phyloP scores from a whole-genome alignment of 352 stramenopile species.

The Globisporangium perplexum region DNA sequence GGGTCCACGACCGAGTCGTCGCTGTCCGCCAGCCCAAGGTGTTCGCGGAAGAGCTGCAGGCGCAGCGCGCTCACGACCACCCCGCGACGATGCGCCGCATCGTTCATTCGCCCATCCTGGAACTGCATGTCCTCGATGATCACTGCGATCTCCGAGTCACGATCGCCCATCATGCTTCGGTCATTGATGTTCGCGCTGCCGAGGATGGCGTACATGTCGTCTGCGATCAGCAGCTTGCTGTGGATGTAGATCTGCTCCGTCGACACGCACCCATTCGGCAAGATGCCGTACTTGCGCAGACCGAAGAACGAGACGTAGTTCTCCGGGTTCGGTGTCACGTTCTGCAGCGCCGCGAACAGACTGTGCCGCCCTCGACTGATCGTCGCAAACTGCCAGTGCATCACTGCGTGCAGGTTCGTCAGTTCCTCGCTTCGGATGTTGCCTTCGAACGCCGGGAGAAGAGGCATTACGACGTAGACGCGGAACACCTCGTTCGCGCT shows the following conservation, averaged over 20 bases:
- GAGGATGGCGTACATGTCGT: constrained; percentile 89
- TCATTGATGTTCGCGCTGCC: constrained; percentile 96
- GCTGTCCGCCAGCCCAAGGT: constrained; percentile 63
- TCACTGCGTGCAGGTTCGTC: constrained; percentile 82
- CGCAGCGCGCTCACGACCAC: constrained; percentile 56
- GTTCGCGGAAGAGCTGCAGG: constrained; percentile 78
- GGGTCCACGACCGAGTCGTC: constrained; percentile 53
- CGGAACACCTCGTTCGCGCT: constrained; percentile 67
- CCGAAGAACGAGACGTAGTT: constrained; percentile 84
- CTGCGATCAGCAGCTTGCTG: constrained; percentile 87
- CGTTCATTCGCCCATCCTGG: constrained; percentile 72
- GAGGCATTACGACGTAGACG: constrained; percentile 83
- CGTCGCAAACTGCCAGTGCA: constrained; percentile 87
- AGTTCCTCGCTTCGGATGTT: constrained; percentile 80
- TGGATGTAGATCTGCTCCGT: constrained; percentile 93
- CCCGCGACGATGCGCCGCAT: constrained; percentile 57
- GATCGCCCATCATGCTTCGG: constrained; percentile 90
- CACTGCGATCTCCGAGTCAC: constrained; percentile 83
- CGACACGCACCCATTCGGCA: constrained; percentile 68
- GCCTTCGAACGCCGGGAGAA: constrained; percentile 79
- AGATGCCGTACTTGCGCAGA: constrained; percentile 78
- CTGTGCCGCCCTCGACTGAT: constrained; percentile 79
- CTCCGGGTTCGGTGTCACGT: constrained; percentile 57
- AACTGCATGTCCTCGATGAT: constrained; percentile 83
- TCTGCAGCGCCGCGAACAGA: constrained; percentile 64